Percentiles rank a stretch among this genome's conserved stretches.
phyloP scores from a whole-genome alignment of 768 basidiomycete genomes.

The Naematelia aurantialba region DNA sequence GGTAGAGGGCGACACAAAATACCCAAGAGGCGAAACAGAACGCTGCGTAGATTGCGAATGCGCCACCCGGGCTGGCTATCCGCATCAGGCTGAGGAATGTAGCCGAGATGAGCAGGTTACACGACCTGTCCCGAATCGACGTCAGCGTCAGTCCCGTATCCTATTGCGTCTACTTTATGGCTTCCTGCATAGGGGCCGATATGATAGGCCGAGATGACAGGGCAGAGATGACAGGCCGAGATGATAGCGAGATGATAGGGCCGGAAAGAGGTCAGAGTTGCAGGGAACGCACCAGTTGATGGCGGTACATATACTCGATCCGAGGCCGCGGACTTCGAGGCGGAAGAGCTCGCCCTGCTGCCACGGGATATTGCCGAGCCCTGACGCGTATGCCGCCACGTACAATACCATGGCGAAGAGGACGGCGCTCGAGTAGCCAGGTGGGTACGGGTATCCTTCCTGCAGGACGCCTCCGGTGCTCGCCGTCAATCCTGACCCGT shows the following conservation, averaged over 20 bases:
- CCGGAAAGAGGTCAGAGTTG: neutral
- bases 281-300: conserved; percentile 61
- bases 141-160: neutral
- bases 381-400: conserved; percentile 75
- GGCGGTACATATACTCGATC: conserved; percentile 68
- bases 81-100: conserved; percentile 78
- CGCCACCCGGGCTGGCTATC: conserved; percentile 67
- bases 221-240: neutral
- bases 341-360: conserved; percentile 80
- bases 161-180: too few species aligned
- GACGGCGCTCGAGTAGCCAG: conserved; percentile 64
- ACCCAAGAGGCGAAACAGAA: conserved; percentile 66
- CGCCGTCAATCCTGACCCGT: conserved; percentile 7
- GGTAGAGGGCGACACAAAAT: conserved; percentile 69
- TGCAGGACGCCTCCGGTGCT: conserved; percentile 61
- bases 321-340: conserved; percentile 74
- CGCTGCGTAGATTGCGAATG: conserved; percentile 73
- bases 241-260: neutral
- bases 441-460: conserved; percentile 60
- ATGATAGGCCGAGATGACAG: neutral
- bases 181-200: too few species aligned
- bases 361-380: conserved; percentile 79
- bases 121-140: conserved; percentile 43
- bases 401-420: conserved; percentile 78
- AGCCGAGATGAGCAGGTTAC: conserved; percentile 69